Evolutionary conservation across 148 eudicot species (phyloP), one percentile per base, ranked within the genome.

Genomic region (Rhododendron ferrugineum): DNA sequence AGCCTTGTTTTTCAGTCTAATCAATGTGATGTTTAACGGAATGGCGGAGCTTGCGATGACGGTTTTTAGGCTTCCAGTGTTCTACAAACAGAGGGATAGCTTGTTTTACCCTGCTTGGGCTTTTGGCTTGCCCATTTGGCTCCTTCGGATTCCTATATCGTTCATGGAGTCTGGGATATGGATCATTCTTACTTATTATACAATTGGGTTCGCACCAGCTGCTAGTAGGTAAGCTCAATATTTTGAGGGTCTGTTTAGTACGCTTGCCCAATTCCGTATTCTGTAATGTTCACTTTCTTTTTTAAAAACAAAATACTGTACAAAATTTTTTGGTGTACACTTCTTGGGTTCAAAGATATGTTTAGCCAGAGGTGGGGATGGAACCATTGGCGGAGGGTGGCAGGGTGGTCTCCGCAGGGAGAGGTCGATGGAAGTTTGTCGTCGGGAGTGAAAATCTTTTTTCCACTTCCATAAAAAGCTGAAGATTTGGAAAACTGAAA

Each of bases 21-120:
- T 89, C 2, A 90, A 87, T 72, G 84, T 90, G 64, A 90, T 90
- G 92, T 90, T 90, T 83, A 90, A 87, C 22, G 91, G 92, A n/a
- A 50, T 87, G 58, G 87, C 89, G 1, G 92, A 90, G 81, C 87
- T 90, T 49, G 88, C 84, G 2, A 85, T 90, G 85, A 90, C 90
- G 2, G 54, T 88, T 72, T 23, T 88, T 13, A 90, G 88, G 62
- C 88, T 90, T 70, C 90, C 91, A 4, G 90, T 90, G 62, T 90
- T 90, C 84, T 90, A 86, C 28, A 90, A 90, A 75, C 90, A 90
- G 79, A 90, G 90, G 86, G 90, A 90, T 79, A 85, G 78, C 58
- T 32, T 84, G 30, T 90, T 90, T 56, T 90, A 82, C 72, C 89
- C 91, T 22, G 84, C 91, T 9, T 89, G 91, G 90, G 91, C 91